Conservation (phyloP, 192 early-diverging fungal species). For the Entomortierella chlamydospora region DNA sequence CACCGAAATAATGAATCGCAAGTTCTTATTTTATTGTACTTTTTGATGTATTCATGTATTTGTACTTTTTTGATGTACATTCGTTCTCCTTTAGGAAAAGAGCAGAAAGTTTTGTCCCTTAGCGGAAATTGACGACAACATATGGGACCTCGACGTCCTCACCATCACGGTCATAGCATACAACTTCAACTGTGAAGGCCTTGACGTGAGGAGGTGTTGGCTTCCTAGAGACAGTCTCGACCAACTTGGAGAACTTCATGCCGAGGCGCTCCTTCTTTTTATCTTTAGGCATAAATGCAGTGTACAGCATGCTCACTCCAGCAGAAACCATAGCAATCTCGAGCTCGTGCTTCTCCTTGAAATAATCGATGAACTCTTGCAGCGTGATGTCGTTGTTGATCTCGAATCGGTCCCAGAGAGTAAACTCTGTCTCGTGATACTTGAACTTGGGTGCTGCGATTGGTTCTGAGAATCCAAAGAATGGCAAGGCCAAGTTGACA, state of each 20-base stretch:
- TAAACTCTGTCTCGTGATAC: slow-evolving; percentile 90
- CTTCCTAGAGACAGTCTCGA: slow-evolving; percentile 88
- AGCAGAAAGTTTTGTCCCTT: too few species aligned
- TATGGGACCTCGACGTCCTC: slow-evolving; percentile 88
- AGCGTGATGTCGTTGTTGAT: slow-evolving; percentile 87
- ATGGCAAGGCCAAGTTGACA: slow-evolving; percentile 96
- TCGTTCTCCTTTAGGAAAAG: too few species aligned
- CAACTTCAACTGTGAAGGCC: slow-evolving; percentile 86
- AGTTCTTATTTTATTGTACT: too few species aligned
- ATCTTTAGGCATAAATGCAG: slow-evolving; percentile 88
- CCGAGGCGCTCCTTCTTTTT: slow-evolving; percentile 84
- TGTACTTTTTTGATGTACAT: too few species aligned
- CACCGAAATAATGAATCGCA: too few species aligned
- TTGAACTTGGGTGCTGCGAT: slow-evolving; percentile 89
- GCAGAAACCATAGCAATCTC: slow-evolving; percentile 94
- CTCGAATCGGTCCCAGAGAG: slow-evolving; percentile 96
- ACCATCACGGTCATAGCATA: slow-evolving; percentile 87
- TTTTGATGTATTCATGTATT: not conserved
- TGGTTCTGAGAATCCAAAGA: slow-evolving; percentile 99
- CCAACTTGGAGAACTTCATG: slow-evolving; percentile 88
- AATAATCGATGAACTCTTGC: slow-evolving; percentile 89
- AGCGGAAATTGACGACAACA: slow-evolving; percentile 46
- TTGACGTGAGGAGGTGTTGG: slow-evolving; percentile 87
- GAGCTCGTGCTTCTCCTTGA: slow-evolving; percentile 83
- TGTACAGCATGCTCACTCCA: slow-evolving; percentile 93